Evolutionary conservation across 2,329 filamentous ascomycete genomes (phyloP).

Genomic region (Xylaria sp.): DNA sequence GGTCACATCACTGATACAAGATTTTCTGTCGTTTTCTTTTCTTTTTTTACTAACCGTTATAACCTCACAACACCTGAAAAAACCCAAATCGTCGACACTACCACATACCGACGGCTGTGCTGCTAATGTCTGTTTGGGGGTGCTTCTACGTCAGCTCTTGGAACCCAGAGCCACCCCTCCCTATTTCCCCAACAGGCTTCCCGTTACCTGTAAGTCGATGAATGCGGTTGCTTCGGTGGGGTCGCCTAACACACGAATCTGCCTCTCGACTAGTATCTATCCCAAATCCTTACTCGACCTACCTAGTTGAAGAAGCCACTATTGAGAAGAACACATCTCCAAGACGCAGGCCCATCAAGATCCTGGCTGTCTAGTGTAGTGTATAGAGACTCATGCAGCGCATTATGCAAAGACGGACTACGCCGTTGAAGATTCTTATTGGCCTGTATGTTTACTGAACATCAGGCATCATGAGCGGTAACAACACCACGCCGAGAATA

Average conservation of each 20-base stretch:
- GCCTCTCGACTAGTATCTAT: background rate
- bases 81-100: background rate
- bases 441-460: background rate
- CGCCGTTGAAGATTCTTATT: conserved; percentile 12
- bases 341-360: conserved; percentile 15
- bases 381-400: conserved; percentile 20
- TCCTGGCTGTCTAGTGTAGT: background rate
- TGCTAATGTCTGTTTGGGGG: background rate
- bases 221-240: conserved; percentile 31
- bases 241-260: conserved; percentile 18
- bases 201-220: conserved; percentile 31
- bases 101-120: background rate
- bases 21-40: background rate
- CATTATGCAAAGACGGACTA: conserved; percentile 30
- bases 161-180: conserved; percentile 19
- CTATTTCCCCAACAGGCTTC: conserved; percentile 3
- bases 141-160: background rate
- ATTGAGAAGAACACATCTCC: conserved; percentile 7
- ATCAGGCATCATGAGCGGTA: background rate
- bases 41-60: background rate
- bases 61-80: background rate
- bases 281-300: conserved; percentile 1
- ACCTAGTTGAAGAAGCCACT: conserved; percentile 1
- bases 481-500: background rate
- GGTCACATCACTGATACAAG: conserved; percentile 27